Percentiles rank a stretch among this genome's conserved stretches.
Evolutionary conservation across 768 basidiomycete species (phyloP).

Genomic region (Pisolithus sp.): DNA sequence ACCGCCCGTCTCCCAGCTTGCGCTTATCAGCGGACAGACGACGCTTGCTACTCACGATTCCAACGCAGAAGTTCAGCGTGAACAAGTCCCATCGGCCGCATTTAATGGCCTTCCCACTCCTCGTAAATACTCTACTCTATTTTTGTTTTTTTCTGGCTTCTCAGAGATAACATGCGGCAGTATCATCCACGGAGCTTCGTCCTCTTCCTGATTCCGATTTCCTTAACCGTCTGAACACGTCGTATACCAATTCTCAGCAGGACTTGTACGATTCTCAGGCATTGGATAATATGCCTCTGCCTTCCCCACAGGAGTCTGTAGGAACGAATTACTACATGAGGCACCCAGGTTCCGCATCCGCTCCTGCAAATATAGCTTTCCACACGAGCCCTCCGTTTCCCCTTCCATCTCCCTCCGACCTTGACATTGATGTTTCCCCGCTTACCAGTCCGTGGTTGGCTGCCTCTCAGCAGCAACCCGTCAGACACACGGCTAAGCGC

Average conservation of each 20-base stretch:
- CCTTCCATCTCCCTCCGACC: conserved; percentile 42
- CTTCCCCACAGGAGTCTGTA: conserved; percentile 26
- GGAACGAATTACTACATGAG: conserved; percentile 22
- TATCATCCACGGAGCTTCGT: conserved; percentile 60
- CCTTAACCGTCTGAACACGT: conserved; percentile 55
- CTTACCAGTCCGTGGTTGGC: conserved; percentile 79
- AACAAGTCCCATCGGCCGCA: conserved; percentile 21
- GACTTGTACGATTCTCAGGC: conserved; percentile 20
- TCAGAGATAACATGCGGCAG: conserved; percentile 29
- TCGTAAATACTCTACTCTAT: conserved; percentile 36
- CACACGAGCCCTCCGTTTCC: conserved; percentile 34
- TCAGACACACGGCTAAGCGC: conserved; percentile 40
- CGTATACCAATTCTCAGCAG: conserved; percentile 30
- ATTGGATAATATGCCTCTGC: conserved; percentile 20
- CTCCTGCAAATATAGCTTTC: conserved; percentile 73
- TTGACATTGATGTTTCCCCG: conserved; percentile 72
- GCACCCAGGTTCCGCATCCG: conserved; percentile 48
- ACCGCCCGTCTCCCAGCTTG: conserved; percentile 42
- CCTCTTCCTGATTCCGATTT: conserved; percentile 54
- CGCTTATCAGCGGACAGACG: conserved; percentile 51
- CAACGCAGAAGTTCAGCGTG: conserved; percentile 29
- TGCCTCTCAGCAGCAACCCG: conserved; percentile 38
- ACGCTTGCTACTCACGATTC: conserved; percentile 31
- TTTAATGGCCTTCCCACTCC: conserved; percentile 63
- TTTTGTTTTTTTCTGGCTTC: conserved; percentile 2